Percentiles rank a stretch among this genome's conserved stretches.
Conservation (phyloP, 2,329 filamentous ascomycete genomes). For the Botrytis paeoniae region DNA sequence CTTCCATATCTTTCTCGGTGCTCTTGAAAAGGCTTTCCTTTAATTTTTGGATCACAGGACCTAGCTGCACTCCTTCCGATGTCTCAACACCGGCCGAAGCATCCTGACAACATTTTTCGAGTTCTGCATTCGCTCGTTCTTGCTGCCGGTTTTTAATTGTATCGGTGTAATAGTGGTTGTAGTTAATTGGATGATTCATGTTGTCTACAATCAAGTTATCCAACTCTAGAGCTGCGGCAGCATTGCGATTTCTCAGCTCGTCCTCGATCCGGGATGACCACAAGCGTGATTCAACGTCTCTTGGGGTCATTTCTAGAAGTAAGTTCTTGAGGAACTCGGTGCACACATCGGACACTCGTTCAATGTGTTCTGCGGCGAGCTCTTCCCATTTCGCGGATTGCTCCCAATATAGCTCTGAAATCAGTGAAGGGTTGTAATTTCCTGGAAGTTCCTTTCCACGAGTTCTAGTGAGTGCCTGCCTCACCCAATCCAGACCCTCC, state of each 20-base stretch:
- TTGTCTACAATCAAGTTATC: constrained; percentile 31
- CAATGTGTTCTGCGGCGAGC: constrained; percentile 33
- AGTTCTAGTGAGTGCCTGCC: constrained; percentile 26
- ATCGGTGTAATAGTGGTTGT: constrained; percentile 41
- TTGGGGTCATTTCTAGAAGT: constrained; percentile 8
- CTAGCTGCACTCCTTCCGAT: neutral
- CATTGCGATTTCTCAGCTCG: neutral
- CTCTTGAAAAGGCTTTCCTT: neutral
- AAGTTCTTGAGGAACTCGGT: constrained; percentile 10
- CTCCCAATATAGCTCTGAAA: constrained; percentile 43
- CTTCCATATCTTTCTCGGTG: constrained; percentile 33
- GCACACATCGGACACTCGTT: constrained; percentile 26
- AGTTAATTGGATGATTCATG: constrained; percentile 38
- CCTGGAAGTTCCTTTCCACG: constrained; percentile 41
- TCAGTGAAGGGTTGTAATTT: constrained; percentile 41
- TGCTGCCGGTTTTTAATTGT: constrained; percentile 30
- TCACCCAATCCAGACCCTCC: constrained; percentile 32
- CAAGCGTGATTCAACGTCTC: constrained; percentile 13
- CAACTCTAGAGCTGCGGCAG: neutral
- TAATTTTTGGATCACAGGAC: neutral
- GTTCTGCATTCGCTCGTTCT: constrained; percentile 20
- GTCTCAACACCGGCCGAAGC: neutral
- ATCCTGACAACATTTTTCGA: neutral
- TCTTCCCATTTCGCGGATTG: constrained; percentile 39
- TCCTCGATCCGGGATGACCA: constrained; percentile 14